A percentile compares a stretch with the other conserved stretches of the same genome.
phyloP scores from a whole-genome alignment of 2,329 filamentous ascomycete genomes.

The Colletotrichum trifolii region DNA sequence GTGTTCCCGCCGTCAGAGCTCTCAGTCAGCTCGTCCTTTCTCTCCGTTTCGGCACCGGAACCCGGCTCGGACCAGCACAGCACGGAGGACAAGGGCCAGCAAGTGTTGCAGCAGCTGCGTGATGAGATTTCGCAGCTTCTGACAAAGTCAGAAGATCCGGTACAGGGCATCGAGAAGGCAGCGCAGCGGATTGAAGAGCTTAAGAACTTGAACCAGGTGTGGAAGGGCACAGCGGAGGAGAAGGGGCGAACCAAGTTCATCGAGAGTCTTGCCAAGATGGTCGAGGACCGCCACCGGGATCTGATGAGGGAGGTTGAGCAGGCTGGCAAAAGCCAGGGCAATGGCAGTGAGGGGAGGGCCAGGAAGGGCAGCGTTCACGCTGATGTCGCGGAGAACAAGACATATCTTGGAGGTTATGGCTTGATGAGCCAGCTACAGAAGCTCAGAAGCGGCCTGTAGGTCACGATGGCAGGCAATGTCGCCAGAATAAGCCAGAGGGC shows the following conservation, averaged over 20 bases:
- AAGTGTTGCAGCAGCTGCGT: slow-evolving; percentile 76
- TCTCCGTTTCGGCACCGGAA: slow-evolving; percentile 90
- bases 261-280: slow-evolving; percentile 81
- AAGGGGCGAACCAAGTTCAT: slow-evolving; percentile 85
- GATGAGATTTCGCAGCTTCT: slow-evolving; percentile 79
- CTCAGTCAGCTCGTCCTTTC: slow-evolving; percentile 84
- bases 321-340: slow-evolving; percentile 48
- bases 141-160: slow-evolving; percentile 64
- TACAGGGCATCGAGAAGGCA: slow-evolving; percentile 79
- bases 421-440: slow-evolving; percentile 73
- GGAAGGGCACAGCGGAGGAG: slow-evolving; percentile 96
- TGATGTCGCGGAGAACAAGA: slow-evolving; percentile 52
- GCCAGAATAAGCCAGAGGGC: too few relatives aligned
- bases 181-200: slow-evolving; percentile 80
- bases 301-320: slow-evolving; percentile 64
- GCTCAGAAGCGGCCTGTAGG: slow-evolving; percentile 62
- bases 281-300: slow-evolving; percentile 77
- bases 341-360: slow-evolving; percentile 46
- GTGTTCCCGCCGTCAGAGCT: slow-evolving; percentile 89
- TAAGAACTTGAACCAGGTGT: slow-evolving; percentile 80
- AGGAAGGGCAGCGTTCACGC: slow-evolving; percentile 49
- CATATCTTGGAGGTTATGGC: slow-evolving; percentile 64
- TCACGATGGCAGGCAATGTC: background rate
- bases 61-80: slow-evolving; percentile 68
- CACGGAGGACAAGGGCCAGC: slow-evolving; percentile 87